These are phyloP conservation scores for Lentinula detonsa DNA, from an alignment of 768 basidiomycete genomes.

Conservation along the genomic window DNA sequence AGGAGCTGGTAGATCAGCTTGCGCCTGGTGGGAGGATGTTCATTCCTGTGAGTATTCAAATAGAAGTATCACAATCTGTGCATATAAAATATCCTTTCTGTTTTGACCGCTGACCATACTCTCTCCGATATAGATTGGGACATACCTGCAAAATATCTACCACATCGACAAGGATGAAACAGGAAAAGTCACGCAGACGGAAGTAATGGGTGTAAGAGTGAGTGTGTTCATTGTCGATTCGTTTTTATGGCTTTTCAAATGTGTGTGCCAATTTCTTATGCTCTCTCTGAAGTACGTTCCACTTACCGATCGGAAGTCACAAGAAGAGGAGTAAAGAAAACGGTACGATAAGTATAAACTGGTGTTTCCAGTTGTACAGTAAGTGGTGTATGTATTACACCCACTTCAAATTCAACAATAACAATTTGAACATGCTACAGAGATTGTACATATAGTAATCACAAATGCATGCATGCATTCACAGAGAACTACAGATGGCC, in stretches of 20 bases:
- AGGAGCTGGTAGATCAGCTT: conserved; percentile 71
- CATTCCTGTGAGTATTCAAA: conserved; percentile 74
- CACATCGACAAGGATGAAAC: conserved; percentile 18
- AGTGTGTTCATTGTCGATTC: conserved; percentile 18
- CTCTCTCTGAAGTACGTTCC: conserved; percentile 51
- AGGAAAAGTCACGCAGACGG: conserved; percentile 57
- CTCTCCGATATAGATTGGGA: neutral
- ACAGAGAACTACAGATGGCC: neutral
- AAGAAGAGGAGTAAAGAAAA: conserved; percentile 10
- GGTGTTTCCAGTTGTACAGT: neutral
- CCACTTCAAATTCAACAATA: too few species aligned
- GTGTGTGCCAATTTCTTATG: neutral
- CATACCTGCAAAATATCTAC: conserved; percentile 9
- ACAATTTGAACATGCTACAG: too few species aligned
- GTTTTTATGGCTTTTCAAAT: neutral
- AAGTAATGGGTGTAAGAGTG: conserved; percentile 81
- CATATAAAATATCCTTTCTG: too few species aligned
- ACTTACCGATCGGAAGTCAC: conserved; percentile 54
- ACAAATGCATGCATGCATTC: too few species aligned
- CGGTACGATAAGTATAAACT: neutral
- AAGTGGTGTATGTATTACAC: too few species aligned
- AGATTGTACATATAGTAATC: too few species aligned
- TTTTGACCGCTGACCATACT: neutral
- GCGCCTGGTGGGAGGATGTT: conserved; percentile 80
- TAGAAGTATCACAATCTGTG: neutral